These are phyloP conservation scores for Trypanosoma lewisi DNA, from an alignment of 208 protist genomes.

Conservation along the genomic window DNA sequence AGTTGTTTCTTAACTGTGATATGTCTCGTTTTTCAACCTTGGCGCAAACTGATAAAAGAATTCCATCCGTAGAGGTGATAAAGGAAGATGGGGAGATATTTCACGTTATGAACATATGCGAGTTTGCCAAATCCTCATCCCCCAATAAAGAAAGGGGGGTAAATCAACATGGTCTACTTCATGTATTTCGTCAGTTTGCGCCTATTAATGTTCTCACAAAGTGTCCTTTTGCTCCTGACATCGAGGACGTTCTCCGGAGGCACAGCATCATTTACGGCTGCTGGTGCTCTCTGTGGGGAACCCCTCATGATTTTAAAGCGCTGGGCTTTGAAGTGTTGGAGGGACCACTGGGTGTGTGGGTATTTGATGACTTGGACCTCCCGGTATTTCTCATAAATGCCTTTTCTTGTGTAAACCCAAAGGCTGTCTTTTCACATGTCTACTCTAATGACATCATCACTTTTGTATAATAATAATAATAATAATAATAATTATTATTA, in stretches of 20 bases:
- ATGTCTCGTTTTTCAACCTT: background rate
- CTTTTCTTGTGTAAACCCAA: conserved; percentile 34
- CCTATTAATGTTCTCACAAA: conserved; percentile 54
- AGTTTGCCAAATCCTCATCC: background rate
- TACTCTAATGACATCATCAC: conserved; percentile 42
- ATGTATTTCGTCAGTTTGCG: conserved; percentile 43
- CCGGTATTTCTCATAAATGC: conserved; percentile 53
- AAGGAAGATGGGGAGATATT: conserved; percentile 18
- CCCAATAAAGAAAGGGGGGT: background rate
- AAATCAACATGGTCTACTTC: conserved; percentile 19
- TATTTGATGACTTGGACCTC: conserved; percentile 51
- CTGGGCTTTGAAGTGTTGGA: conserved; percentile 31
- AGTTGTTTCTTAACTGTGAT: background rate
- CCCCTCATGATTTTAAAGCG: conserved; percentile 38
- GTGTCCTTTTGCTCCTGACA: conserved; percentile 22
- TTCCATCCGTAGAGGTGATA: conserved; percentile 21
- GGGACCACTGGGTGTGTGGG: conserved; percentile 49
- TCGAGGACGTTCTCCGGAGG: conserved; percentile 39
- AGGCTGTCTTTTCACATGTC: conserved; percentile 35
- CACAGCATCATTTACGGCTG: conserved; percentile 36
- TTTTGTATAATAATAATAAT: conserved; percentile 2
- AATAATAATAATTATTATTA: conserved; percentile 2
- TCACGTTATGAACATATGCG: conserved; percentile 20
- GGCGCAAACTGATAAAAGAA: background rate
- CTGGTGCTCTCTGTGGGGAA: conserved; percentile 79